Conservation (phyloP, 345 rosid genomes). For the Salix exigua region DNA sequence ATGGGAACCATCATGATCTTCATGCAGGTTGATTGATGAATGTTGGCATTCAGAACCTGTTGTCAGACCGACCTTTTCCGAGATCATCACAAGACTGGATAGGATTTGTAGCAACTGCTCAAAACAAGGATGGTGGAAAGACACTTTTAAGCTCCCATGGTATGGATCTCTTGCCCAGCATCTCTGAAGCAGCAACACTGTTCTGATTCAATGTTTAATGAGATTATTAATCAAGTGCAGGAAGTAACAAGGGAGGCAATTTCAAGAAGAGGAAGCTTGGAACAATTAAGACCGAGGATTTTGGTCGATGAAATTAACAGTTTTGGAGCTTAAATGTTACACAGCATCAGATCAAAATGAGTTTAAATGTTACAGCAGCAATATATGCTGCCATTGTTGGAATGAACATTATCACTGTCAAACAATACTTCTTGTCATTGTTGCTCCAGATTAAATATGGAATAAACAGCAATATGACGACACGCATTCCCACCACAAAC, state of each 20-base stretch:
- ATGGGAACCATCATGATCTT: background rate
- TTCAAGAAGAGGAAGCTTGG: background rate
- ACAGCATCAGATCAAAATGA: background rate
- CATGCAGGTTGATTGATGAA: constrained; percentile 77
- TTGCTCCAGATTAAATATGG: too few relatives aligned
- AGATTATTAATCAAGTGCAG: constrained; percentile 10
- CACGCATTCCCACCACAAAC: too few relatives aligned
- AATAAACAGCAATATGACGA: too few relatives aligned
- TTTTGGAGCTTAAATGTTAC: constrained; percentile 8
- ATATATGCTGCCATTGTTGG: too few relatives aligned
- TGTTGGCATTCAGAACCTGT: constrained; percentile 70
- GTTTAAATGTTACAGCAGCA: too few relatives aligned
- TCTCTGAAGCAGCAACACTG: background rate
- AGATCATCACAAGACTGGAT: constrained; percentile 76
- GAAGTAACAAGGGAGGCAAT: constrained; percentile 18
- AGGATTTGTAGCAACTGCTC: constrained; percentile 64
- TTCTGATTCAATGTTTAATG: background rate
- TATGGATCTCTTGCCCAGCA: constrained; percentile 31
- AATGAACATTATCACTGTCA: too few relatives aligned
- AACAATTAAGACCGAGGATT: background rate
- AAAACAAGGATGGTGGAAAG: constrained; percentile 94
- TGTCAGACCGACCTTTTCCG: constrained; percentile 68
- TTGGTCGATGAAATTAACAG: background rate
- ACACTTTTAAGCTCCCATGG: constrained; percentile 94
- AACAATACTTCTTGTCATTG: too few relatives aligned